Base-by-base conservation (phyloP, 352 stramenopile genomes). In the Phytopythium boreale region DNA sequence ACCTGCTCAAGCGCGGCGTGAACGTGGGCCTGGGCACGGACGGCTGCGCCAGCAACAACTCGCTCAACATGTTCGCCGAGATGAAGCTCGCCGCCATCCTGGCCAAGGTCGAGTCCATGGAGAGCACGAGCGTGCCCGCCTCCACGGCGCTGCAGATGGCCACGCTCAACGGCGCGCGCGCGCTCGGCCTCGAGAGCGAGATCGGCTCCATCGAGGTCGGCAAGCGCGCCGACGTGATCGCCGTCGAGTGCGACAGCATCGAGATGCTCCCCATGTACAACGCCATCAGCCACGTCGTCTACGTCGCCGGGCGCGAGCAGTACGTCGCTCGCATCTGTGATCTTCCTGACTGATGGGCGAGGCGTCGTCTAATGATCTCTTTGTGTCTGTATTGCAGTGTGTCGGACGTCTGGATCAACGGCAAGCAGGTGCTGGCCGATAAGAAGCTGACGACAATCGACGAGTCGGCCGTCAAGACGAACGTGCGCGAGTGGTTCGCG, bases 231-330 rank as follows among this genome's bases (percentile, higher is more conserved):
- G 90, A 97, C 62, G 52, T 96, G 10, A 90, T 96, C 26, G 88
- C 86, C 4, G 73, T 97, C 59, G 70, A 87, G 53, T 84, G 87
- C 56, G 82, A 94, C 61, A 80, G 75, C 60, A 82, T 96, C 51
- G 88, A 96, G 66, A 90, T 93, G 81, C 71, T 95, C 62, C 90
- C 90, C 24, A 91, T 96, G 81, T 96, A 94, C 72, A 90, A 88
- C 71, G 78, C 88, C 53, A 79, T 96, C 50, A 93, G 83, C 60
- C 89, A 96, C 67, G 60, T 97, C 22, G 87, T 97, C 44, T 97
- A 97, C 63, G 83, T 91, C 11, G 80, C 82, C 46, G 80, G 82
- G 15, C 79, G 87, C 11, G 81, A 95, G 63, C 80, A 96, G 76
- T 84, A 71, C 39, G 73, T 77, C 14, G 1, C 27, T 3, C 14